Evolutionary conservation across 176 grass and related monocot genomes (phyloP).

Genomic region (Microstegium vimineum): DNA sequence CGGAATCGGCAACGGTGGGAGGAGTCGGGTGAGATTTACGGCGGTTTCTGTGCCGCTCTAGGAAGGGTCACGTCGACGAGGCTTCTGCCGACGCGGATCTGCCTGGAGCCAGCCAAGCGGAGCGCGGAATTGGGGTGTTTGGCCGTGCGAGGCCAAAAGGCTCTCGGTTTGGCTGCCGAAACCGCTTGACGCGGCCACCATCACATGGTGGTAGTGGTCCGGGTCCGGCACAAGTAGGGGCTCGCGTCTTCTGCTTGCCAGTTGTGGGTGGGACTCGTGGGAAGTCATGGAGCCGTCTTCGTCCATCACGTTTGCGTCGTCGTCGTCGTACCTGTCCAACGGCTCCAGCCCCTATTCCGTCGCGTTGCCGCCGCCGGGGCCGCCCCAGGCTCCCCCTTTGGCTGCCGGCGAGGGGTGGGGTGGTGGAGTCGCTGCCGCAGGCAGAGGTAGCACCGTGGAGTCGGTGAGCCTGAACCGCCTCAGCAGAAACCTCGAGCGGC

Average conservation of each 20-base stretch:
- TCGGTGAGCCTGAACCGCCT: constrained; percentile 64
- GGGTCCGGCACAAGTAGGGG: constrained; percentile 25
- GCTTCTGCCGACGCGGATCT: constrained; percentile 40
- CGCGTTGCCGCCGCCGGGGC: constrained; percentile 4
- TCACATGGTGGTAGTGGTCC: constrained; percentile 17
- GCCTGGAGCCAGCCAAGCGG: background rate
- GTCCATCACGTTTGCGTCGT: constrained; percentile 60
- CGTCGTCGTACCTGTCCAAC: constrained; percentile 67
- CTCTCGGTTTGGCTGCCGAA: background rate
- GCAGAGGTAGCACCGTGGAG: constrained; percentile 42
- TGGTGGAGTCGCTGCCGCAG: background rate
- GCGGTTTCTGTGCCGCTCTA: background rate
- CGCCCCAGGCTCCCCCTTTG: background rate
- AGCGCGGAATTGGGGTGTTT: constrained; percentile 9
- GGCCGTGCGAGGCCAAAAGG: constrained; percentile 15
- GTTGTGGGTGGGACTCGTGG: background rate
- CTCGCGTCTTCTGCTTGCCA: background rate
- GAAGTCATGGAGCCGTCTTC: constrained; percentile 59
- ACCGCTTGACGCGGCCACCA: constrained; percentile 2
- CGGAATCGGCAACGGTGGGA: background rate
- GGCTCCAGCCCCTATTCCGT: constrained; percentile 47
- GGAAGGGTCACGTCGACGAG: background rate
- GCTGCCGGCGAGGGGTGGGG: constrained; percentile 16
- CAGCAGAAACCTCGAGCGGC: constrained; percentile 74
- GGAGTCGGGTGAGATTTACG: constrained; percentile 4